phyloP scores from a whole-genome alignment of 495 filamentous ascomycete species.

The Penicillium robsamsonii region DNA sequence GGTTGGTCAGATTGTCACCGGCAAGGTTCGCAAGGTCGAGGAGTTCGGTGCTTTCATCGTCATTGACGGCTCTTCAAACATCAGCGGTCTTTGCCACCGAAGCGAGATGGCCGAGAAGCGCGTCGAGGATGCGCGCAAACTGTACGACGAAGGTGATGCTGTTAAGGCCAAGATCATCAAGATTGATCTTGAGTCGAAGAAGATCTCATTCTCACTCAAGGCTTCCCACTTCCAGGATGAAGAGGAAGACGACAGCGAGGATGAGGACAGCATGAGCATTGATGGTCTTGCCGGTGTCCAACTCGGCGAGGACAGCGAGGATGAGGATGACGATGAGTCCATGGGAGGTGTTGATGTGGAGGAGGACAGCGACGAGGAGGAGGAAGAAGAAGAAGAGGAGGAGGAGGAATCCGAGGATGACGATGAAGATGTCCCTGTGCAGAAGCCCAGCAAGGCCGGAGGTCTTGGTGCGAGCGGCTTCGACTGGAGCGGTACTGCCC shows the following conservation, averaged over 20 bases:
- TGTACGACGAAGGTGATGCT: conserved; percentile 83
- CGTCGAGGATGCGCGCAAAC: conserved; percentile 72
- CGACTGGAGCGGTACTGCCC: conserved; percentile 74
- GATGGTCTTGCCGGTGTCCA: conserved; percentile 50
- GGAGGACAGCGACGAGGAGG: conserved; percentile 45
- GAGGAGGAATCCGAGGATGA: conserved; percentile 30
- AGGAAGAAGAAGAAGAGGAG: conserved; percentile 1
- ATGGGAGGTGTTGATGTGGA: conserved; percentile 55
- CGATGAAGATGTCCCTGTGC: conserved; percentile 38
- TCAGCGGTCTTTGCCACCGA: conserved; percentile 89
- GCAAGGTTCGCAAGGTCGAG: conserved; percentile 87
- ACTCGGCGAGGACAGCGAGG: conserved; percentile 35
- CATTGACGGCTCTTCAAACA: conserved; percentile 75
- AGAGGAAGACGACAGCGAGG: conserved; percentile 54
- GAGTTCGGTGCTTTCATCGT: conserved; percentile 94
- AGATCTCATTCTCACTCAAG: conserved; percentile 87
- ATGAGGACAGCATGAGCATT: conserved; percentile 35
- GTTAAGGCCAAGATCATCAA: conserved; percentile 88
- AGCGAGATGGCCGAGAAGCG: conserved; percentile 82
- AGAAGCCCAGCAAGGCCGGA: conserved; percentile 27
- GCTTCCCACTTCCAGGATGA: conserved; percentile 79
- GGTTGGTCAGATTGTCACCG: conserved; percentile 76
- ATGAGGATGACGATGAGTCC: conserved; percentile 38
- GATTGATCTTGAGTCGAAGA: conserved; percentile 66
- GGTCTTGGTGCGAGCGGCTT: conserved; percentile 80